Evolutionary conservation across 2,329 filamentous ascomycete genomes (phyloP), one percentile per base, ranked within the genome.

Genomic region (Beauveria scarabaeidicola): DNA sequence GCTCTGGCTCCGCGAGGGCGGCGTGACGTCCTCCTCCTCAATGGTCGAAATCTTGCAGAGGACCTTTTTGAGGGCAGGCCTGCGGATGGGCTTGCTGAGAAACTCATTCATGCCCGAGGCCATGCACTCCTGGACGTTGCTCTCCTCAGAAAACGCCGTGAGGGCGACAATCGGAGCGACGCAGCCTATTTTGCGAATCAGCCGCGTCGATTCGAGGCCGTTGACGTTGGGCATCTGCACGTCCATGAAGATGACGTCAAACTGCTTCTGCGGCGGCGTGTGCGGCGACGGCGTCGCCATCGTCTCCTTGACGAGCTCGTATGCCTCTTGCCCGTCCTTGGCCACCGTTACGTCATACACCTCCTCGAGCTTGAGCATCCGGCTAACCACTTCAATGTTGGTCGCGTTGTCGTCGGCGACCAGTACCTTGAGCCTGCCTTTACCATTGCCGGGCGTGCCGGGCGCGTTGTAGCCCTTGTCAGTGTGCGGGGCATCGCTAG

Each of bases 191-290:
- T 91, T 79, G 8, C 92, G 85, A 66, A 97, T 97, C 29, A 95
- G 78, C 8, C 88, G 83, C 1, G 92, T 96, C 52, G 88, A 92
- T 70, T 96, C 88, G 27, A 97, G 76, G 2, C 92, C 92, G 68
- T 96, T 91, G 15, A 97, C 81, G 64, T 94, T 95, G 5, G 92
- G 92, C 92, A 97, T 97, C 74, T 90, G 90, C 11, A 96, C 88
- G 67, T 97, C 92, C 92, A 96, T 97, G 69, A 96, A 94, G 63
- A 97, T 93, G 36, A 97, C 79, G 66, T 96, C 90, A 69, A 93
- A 96, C 2, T 82, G 81, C 59, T 82, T 79, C 56, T 86, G 82
- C 59, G 82, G 48, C 29, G 50, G 48, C 79, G 56, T 86, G 82
- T 36, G 81, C 81, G 55, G 86, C 10, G 29, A 3, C n/a, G 27